phyloP scores from a whole-genome alignment of 1,139 yeast species.

The Yamadazyma trypodendri region DNA sequence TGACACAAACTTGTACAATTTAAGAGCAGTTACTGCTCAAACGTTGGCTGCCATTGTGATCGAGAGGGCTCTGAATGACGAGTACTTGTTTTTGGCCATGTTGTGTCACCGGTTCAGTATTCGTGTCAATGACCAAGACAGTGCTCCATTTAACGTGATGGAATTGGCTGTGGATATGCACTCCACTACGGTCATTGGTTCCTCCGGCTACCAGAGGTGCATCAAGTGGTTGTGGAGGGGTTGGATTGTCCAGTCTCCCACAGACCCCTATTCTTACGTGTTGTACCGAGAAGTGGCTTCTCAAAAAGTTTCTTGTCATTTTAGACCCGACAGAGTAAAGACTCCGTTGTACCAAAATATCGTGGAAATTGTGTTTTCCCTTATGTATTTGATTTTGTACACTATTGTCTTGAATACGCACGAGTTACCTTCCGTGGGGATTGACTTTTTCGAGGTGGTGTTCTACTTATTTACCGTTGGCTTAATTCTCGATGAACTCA shows the following conservation, averaged over 20 bases:
- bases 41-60: slow-evolving; percentile 67
- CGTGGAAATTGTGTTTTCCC: slow-evolving; percentile 64
- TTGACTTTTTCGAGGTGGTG: slow-evolving; percentile 48
- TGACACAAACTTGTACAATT: slow-evolving; percentile 60
- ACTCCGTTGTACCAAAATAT: slow-evolving; percentile 82
- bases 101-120: slow-evolving; percentile 75
- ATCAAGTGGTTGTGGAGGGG: slow-evolving; percentile 92
- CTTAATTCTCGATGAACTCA: slow-evolving; percentile 62
- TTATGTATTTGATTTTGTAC: slow-evolving; percentile 62
- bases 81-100: slow-evolving; percentile 72
- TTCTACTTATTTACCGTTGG: slow-evolving; percentile 71
- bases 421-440: slow-evolving; percentile 27
- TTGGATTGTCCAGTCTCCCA: slow-evolving; percentile 79
- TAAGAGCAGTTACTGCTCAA: slow-evolving; percentile 71
- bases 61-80: slow-evolving; percentile 56
- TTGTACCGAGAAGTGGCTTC: slow-evolving; percentile 61
- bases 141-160: slow-evolving; percentile 65
- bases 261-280: slow-evolving; percentile 67
- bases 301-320: slow-evolving; percentile 59
- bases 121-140: slow-evolving; percentile 60
- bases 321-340: slow-evolving; percentile 78
- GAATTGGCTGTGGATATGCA: slow-evolving; percentile 89
- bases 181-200: slow-evolving; percentile 70
- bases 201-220: slow-evolving; percentile 83
- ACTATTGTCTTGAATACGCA: slow-evolving; percentile 63